phyloP scores from a whole-genome alignment of 169 alveolate genomes.

The Plasmodium gonderi region DNA sequence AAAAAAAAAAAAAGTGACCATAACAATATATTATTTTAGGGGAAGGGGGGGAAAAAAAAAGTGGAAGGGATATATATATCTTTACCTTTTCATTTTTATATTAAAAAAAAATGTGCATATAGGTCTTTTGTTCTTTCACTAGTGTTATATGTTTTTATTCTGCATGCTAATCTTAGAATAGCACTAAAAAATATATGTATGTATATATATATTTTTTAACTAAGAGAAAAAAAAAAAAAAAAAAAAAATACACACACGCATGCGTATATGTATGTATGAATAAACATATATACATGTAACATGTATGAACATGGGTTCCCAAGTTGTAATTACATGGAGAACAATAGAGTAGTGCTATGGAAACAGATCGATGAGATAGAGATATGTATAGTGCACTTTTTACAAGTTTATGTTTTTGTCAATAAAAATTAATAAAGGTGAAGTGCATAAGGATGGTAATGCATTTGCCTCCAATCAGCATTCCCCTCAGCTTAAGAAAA shows the following conservation, averaged over 20 bases:
- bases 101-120: background rate
- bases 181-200: background rate
- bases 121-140: background rate
- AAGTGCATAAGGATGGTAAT: background rate
- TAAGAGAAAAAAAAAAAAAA: background rate
- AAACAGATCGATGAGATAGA: background rate
- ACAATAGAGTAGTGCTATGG: background rate
- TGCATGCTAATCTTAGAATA: background rate
- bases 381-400: background rate
- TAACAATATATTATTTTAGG: too few relatives aligned
- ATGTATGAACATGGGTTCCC: too few relatives aligned
- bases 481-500: too few relatives aligned
- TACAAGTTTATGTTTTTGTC: background rate
- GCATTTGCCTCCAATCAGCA: background rate
- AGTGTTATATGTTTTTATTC: background rate
- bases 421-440: background rate
- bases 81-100: background rate
- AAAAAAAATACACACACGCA: background rate
- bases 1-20: background rate
- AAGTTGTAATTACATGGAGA: background rate
- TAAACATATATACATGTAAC: background rate
- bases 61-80: background rate
- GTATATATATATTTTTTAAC: background rate
- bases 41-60: background rate
- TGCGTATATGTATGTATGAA: background rate